Evolutionary conservation across 225 moss, liverwort and hornwort genomes (phyloP).

Genomic region (Anthoceros angustus): DNA sequence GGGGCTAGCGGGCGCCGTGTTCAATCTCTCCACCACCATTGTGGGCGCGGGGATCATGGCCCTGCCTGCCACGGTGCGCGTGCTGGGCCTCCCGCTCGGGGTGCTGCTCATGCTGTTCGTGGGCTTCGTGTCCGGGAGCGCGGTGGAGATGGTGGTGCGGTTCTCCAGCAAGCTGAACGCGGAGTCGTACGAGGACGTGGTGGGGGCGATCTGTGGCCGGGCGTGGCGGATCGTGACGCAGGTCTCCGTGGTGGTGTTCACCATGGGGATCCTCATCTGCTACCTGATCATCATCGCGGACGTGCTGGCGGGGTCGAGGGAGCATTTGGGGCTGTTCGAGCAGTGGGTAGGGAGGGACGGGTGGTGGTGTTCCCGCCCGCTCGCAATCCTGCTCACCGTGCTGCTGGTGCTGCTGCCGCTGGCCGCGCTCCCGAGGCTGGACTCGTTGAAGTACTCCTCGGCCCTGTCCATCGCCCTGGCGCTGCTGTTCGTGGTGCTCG

Average conservation of each 20-base stretch:
- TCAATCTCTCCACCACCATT: conserved; percentile 82
- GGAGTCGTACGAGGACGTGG: conserved; percentile 52
- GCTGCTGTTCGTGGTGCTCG: conserved; percentile 49
- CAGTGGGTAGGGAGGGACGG: conserved; percentile 37
- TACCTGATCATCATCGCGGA: conserved; percentile 89
- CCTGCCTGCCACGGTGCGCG: conserved; percentile 71
- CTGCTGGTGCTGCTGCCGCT: conserved; percentile 47
- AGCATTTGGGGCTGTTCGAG: conserved; percentile 61
- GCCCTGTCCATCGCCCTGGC: conserved; percentile 60
- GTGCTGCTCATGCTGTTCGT: conserved; percentile 42
- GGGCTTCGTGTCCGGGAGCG: conserved; percentile 54
- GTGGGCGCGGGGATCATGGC: conserved; percentile 97
- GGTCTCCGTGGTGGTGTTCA: conserved; percentile 52
- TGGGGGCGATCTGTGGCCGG: conserved; percentile 42
- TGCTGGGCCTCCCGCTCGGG: conserved; percentile 55
- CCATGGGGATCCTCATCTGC: conserved; percentile 65
- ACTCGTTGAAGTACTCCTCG: conserved; percentile 67
- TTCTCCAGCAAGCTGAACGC: conserved; percentile 34
- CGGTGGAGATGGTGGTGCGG: conserved; percentile 72
- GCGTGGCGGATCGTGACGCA: conserved; percentile 38
- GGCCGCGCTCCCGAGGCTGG: conserved; percentile 40
- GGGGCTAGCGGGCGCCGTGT: conserved; percentile 68
- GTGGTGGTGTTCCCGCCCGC: conserved; percentile 56
- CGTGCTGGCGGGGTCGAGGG: conserved; percentile 62
- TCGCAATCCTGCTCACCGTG: conserved; percentile 32